Base-by-base conservation (phyloP, 225 moss, liverwort and hornwort species). In the Anthoceros angustus region DNA sequence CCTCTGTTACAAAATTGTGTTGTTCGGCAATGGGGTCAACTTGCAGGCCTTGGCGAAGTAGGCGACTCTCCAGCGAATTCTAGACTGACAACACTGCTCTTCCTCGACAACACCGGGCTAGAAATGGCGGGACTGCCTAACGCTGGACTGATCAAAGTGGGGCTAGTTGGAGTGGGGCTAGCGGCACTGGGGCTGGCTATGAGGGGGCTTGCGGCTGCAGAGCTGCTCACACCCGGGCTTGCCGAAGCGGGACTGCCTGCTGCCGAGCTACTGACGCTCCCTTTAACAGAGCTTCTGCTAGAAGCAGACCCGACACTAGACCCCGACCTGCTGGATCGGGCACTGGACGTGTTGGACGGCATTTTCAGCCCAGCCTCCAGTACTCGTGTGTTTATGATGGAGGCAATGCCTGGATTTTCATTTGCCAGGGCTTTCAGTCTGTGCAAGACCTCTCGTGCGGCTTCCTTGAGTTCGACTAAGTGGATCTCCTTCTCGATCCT, bases 401-500 rank as follows among this genome's bases (percentile, higher is more conserved):
- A 65, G 3, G 82, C 73, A 49, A 63, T 68, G 5, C 77, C 79
- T 12, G 67, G 62, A 43, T 69, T 74, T 42, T 79, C 82, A 67
- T 69, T 67, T 26, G 79, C 79, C 42, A 82, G 26, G 9, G 67
- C 67, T 69, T 77, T 79, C 65, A 82, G 66, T 38, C 77, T 76
- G 70, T 82, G 77, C 42, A 82, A 60, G 39, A 72, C 74, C 20
- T 82, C 82, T 70, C 77, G 76, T 10, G 74, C 66, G 39, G 76
- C 79, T 66, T 79, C 77, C 39, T 66, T 72, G 2, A 73, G 50
- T 68, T 82, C 82, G 16, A 71, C 74, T 1, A 82, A 72, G 41
- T 79, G 76, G 65, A 82, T 25, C 63, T 82, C 82, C 25, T 66
- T 74, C n/a, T 73, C 74, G 46, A 82, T 66, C 65, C 63, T 76